A percentile compares a stretch with the other conserved stretches of the same genome.
Conservation (phyloP, 1,284 basidiomycete genomes). For the Puccinia hordei region DNA sequence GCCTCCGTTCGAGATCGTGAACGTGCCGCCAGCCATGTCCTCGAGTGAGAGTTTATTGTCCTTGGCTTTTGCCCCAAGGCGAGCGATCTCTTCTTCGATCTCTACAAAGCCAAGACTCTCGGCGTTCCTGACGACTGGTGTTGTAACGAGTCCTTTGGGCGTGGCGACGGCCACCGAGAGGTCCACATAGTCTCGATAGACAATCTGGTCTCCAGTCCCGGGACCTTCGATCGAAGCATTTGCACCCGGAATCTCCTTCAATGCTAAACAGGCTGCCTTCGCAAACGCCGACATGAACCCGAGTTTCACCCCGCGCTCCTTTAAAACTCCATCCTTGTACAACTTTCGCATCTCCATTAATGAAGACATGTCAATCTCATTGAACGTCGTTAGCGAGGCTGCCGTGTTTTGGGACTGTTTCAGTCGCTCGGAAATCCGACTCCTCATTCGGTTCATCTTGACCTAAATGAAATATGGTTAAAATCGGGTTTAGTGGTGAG, state of each 20-base stretch:
- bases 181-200: conserved; percentile 62
- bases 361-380: conserved; percentile 98
- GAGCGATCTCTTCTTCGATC: conserved; percentile 88
- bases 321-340: conserved; percentile 91
- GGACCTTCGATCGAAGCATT: conserved; percentile 84
- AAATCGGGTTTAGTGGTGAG: no score
- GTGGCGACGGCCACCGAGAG: conserved; percentile 93
- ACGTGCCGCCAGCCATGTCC: conserved; percentile 91
- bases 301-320: conserved; percentile 92
- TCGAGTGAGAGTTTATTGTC: conserved; percentile 94
- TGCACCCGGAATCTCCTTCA: conserved; percentile 89
- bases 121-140: conserved; percentile 89
- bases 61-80: conserved; percentile 86
- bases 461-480: conserved; percentile 63
- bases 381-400: conserved; percentile 96
- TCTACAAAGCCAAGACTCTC: conserved; percentile 84
- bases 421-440: conserved; percentile 92
- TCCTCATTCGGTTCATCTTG: conserved; percentile 97
- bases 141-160: conserved; percentile 95
- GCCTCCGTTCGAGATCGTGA: conserved; percentile 99
- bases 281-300: conserved; percentile 99
- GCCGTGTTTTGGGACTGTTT: conserved; percentile 98
- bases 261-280: conserved; percentile 78
- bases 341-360: conserved; percentile 89
- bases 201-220: conserved; percentile 50